A percentile compares a stretch with the other conserved stretches of the same genome.
Evolutionary conservation across 2,329 filamentous ascomycete genomes (phyloP).

Genomic region (Rutstroemia sp.): DNA sequence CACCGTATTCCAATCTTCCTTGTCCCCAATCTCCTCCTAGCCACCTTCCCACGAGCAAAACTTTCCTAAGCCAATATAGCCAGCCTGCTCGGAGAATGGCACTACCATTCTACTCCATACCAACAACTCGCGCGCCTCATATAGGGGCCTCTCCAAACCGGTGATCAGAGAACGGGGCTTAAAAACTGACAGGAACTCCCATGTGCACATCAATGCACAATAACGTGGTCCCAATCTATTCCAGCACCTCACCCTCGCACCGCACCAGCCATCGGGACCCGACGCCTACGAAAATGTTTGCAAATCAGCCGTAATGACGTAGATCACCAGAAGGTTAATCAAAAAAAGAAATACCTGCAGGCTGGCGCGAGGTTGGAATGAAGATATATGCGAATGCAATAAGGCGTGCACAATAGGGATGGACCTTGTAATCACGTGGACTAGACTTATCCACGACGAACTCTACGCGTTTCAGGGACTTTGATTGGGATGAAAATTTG

Average conservation of each 20-base stretch:
- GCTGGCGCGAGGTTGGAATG: neutral
- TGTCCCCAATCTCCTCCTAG: neutral
- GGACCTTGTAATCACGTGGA: constrained; percentile 3
- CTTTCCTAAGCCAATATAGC: neutral
- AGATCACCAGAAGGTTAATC: constrained; percentile 1
- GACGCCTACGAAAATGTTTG: neutral
- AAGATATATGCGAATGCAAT: neutral
- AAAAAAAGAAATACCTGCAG: neutral
- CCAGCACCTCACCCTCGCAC: too few relatives aligned
- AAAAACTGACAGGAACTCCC: constrained; percentile 1
- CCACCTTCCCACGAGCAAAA: constrained; percentile 2
- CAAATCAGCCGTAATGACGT: constrained; percentile 6
- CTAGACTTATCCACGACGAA: neutral
- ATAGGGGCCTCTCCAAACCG: neutral
- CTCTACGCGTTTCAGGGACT: neutral
- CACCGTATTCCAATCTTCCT: neutral
- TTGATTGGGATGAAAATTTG: neutral
- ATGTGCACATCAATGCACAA: constrained; percentile 10
- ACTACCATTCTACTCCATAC: neutral
- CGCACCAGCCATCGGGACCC: too few relatives aligned
- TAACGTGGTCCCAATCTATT: neutral
- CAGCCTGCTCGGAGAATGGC: neutral
- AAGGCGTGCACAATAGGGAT: neutral
- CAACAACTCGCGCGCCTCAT: neutral
- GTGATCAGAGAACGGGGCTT: neutral